Conservation (phyloP, 2,329 filamentous ascomycete species). For the Ceratocystis ficicola region DNA sequence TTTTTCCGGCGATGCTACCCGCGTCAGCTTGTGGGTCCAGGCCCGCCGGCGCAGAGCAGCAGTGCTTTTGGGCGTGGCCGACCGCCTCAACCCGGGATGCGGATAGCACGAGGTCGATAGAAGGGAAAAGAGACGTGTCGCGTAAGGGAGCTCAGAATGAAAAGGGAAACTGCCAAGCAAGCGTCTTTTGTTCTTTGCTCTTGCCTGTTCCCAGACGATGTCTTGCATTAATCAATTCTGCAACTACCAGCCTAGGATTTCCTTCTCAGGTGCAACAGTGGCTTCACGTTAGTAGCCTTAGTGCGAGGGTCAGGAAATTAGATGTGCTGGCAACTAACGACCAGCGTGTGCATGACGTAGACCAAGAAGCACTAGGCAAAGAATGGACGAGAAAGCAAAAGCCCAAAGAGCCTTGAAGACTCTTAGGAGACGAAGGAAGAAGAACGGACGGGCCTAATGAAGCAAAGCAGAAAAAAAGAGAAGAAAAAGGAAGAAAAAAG, state of each 20-base stretch:
- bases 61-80: background rate
- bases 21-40: too few species aligned
- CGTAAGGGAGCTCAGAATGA: too few species aligned
- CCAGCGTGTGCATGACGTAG: background rate
- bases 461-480: too few species aligned
- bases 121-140: background rate
- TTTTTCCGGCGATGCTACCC: background rate
- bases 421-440: background rate
- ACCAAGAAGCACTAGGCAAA: background rate
- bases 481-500: too few species aligned
- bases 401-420: background rate
- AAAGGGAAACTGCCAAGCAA: background rate
- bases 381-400: background rate
- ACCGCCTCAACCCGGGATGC: background rate
- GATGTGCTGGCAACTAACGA: background rate
- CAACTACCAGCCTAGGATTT: background rate
- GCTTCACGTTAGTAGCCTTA: background rate
- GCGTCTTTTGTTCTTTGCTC: background rate
- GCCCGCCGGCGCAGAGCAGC: too few species aligned
- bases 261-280: background rate
- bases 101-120: background rate
- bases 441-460: background rate
- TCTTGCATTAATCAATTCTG: background rate
- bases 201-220: background rate
- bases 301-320: background rate